Evolutionary conservation across 495 filamentous ascomycete species (phyloP).

Genomic region (Parathielavia hyrcaniae): DNA sequence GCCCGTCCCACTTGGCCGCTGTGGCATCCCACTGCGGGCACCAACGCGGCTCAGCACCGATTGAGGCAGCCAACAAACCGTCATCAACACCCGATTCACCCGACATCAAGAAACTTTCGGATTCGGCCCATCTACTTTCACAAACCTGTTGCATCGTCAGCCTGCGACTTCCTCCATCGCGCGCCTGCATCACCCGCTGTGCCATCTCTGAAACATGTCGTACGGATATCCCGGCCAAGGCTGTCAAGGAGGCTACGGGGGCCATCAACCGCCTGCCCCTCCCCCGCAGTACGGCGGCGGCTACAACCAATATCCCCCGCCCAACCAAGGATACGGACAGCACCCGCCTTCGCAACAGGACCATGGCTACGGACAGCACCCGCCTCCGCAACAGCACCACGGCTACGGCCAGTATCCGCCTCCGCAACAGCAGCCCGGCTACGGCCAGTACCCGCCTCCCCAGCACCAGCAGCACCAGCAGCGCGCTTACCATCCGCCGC

Average conservation of each 20-base stretch:
- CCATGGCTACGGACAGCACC: conserved; percentile 20
- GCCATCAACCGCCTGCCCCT: conserved; percentile 8
- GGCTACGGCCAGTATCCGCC: conserved; percentile 24
- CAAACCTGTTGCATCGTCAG: neutral
- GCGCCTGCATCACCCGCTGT: neutral
- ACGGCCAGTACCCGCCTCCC: conserved; percentile 28
- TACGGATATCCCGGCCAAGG: conserved; percentile 35
- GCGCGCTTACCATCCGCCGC: conserved; percentile 30
- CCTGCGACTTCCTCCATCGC: neutral
- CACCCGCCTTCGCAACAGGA: conserved; percentile 22
- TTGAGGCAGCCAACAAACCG: conserved; percentile 7
- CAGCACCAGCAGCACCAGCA: conserved; percentile 25
- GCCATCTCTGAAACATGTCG: conserved; percentile 17
- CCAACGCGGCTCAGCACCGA: neutral
- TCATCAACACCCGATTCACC: neutral
- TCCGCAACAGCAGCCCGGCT: conserved; percentile 20
- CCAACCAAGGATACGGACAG: conserved; percentile 26
- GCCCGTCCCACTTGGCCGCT: neutral
- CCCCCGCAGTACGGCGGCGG: conserved; percentile 18
- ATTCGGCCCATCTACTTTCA: neutral
- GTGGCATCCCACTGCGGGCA: neutral
- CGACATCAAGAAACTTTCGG: neutral
- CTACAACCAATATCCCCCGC: conserved; percentile 21
- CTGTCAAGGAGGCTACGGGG: conserved; percentile 21
- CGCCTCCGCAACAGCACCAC: conserved; percentile 25